Evolutionary conservation across 164 flowering plant species (phyloP).

Genomic region (Tetrastigma voinierianum): DNA sequence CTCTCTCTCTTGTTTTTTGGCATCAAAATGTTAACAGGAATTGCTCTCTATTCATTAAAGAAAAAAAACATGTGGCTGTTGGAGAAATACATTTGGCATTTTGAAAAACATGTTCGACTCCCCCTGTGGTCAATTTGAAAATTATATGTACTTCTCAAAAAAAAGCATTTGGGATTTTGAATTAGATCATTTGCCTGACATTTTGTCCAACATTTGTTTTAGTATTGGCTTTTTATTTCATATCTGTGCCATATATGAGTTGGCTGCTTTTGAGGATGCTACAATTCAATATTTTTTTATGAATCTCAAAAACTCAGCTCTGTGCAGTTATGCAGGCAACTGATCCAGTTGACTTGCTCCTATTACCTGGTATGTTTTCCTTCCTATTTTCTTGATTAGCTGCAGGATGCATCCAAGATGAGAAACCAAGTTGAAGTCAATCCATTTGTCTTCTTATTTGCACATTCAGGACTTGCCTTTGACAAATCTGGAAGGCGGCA

Average conservation of each 20-base stretch:
- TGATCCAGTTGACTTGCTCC: slow-evolving; percentile 87
- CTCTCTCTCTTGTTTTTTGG: too few relatives aligned
- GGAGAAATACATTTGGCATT: too few relatives aligned
- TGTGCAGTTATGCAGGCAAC: slow-evolving; percentile 79
- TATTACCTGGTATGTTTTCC: slow-evolving; percentile 71
- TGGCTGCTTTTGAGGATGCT: neutral
- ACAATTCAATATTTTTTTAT: neutral
- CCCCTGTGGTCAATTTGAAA: too few relatives aligned
- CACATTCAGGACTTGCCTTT: slow-evolving; percentile 80
- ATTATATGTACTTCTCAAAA: too few relatives aligned
- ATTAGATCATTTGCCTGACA: too few relatives aligned
- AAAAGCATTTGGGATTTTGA: too few relatives aligned
- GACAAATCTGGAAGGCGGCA: slow-evolving; percentile 90
- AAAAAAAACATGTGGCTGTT: too few relatives aligned
- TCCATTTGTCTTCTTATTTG: neutral
- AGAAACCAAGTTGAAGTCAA: neutral
- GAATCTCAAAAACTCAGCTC: slow-evolving; percentile 18
- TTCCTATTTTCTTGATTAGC: slow-evolving; percentile 4
- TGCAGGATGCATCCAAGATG: neutral
- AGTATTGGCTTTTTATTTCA: neutral
- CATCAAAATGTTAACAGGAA: too few relatives aligned
- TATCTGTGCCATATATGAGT: neutral
- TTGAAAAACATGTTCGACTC: too few relatives aligned
- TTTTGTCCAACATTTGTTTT: neutral
- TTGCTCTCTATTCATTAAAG: too few relatives aligned